Conservation (phyloP, 495 filamentous ascomycete species). For the Astrothelium macrocarpum region DNA sequence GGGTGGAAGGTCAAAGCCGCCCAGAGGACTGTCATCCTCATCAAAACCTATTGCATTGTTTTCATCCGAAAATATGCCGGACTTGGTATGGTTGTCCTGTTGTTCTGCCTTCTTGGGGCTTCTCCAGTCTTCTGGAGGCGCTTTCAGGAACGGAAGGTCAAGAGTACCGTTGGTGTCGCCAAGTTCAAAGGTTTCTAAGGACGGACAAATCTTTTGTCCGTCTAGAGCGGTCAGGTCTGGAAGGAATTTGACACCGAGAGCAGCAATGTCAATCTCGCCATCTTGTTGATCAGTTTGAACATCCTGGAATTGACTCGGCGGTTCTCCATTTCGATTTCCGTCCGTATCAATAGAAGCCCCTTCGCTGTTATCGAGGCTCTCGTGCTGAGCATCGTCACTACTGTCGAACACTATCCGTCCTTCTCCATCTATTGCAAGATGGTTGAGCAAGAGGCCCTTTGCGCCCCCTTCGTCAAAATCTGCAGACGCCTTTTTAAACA, state of each 20-base stretch:
- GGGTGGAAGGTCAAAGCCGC: constrained; percentile 61
- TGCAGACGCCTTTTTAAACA: constrained; percentile 97
- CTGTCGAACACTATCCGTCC: constrained; percentile 97
- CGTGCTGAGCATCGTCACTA: constrained; percentile 78
- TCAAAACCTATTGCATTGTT: constrained; percentile 70
- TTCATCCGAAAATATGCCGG: constrained; percentile 73
- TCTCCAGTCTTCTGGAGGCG: constrained; percentile 67
- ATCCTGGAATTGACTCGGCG: constrained; percentile 32
- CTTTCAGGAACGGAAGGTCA: constrained; percentile 86
- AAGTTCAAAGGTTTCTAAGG: constrained; percentile 83
- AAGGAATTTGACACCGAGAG: constrained; percentile 74
- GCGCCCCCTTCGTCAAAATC: constrained; percentile 98
- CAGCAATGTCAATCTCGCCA: constrained; percentile 65
- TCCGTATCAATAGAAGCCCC: constrained; percentile 24
- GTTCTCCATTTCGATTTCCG: constrained; percentile 31
- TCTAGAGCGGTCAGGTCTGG: constrained; percentile 69
- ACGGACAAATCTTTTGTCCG: constrained; percentile 87
- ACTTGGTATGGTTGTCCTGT: constrained; percentile 50
- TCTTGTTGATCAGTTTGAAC: constrained; percentile 43
- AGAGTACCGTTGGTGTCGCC: constrained; percentile 74
- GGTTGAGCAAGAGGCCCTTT: constrained; percentile 89
- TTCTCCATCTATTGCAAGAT: constrained; percentile 81
- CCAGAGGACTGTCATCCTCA: constrained; percentile 63
- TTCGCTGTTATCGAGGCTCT: constrained; percentile 26
- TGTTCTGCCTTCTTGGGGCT: constrained; percentile 45